Conservation (phyloP, 345 rosid species). For the Salix viminalis region DNA sequence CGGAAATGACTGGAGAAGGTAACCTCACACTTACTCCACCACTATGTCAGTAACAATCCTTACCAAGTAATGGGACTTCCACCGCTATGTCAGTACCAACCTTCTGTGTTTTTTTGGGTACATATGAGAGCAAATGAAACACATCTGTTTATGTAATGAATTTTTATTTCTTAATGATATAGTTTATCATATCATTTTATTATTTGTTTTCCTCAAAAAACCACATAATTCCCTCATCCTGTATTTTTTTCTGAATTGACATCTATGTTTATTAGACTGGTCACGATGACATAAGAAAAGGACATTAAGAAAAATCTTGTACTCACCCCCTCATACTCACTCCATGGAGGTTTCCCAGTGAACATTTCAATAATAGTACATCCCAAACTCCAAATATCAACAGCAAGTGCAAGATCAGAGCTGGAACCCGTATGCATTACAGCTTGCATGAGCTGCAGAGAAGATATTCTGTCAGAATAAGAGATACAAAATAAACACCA, state of each 20-base stretch:
- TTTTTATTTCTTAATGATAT: too few species aligned
- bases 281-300: background rate
- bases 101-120: background rate
- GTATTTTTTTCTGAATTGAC: background rate
- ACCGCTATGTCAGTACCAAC: background rate
- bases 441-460: slow-evolving; percentile 77
- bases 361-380: slow-evolving; percentile 94
- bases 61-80: too few species aligned
- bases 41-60: background rate
- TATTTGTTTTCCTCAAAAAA: too few species aligned
- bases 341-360: slow-evolving; percentile 98
- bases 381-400: slow-evolving; percentile 99
- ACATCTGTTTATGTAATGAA: too few species aligned
- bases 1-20: background rate
- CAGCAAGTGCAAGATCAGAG: slow-evolving; percentile 83
- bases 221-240: background rate
- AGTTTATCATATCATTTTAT: too few species aligned
- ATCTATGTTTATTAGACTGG: background rate
- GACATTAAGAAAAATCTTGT: background rate
- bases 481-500: background rate
- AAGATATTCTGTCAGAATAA: slow-evolving; percentile 15
- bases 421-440: slow-evolving; percentile 75
- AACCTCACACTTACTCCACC: background rate
- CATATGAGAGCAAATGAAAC: too few species aligned
- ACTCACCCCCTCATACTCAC: slow-evolving; percentile 92